phyloP scores from a whole-genome alignment of 225 moss, liverwort and hornwort genomes.

The Climacium dendroides region DNA sequence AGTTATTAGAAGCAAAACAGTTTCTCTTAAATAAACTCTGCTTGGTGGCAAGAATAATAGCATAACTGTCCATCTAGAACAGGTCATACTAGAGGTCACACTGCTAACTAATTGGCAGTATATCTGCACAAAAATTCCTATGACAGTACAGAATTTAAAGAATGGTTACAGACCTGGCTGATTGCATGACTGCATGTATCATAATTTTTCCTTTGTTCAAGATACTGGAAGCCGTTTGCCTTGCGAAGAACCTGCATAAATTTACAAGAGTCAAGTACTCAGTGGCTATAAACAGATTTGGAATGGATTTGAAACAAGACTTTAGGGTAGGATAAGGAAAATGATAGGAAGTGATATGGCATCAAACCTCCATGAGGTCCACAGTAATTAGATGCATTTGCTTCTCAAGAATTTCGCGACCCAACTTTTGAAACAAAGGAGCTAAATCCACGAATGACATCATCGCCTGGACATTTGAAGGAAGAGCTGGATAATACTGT shows the following conservation, averaged over 20 bases:
- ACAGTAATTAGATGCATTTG: slow-evolving; percentile 44
- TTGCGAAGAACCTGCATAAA: slow-evolving; percentile 49
- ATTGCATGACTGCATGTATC: slow-evolving; percentile 52
- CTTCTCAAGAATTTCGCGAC: slow-evolving; percentile 57
- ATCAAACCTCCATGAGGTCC: slow-evolving; percentile 46
- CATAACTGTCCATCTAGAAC: not conserved
- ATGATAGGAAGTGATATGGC: not conserved
- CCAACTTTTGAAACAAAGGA: slow-evolving; percentile 71
- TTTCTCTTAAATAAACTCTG: not conserved
- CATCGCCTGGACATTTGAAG: slow-evolving; percentile 48
- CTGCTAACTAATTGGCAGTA: not conserved
- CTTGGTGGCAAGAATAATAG: not conserved
- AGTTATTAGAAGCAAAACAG: not conserved
- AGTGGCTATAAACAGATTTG: not conserved
- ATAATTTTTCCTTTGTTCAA: slow-evolving; percentile 52
- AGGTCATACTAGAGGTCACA: not conserved
- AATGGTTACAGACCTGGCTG: slow-evolving; percentile 26
- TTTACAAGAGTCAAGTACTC: not conserved
- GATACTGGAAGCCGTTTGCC: slow-evolving; percentile 61
- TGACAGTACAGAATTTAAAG: not conserved
- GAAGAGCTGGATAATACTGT: slow-evolving; percentile 66
- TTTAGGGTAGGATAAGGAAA: not conserved
- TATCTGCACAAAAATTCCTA: not conserved
- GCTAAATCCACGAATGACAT: slow-evolving; percentile 73
- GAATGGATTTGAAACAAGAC: not conserved